Evolutionary conservation across 768 basidiomycete species (phyloP).

Genomic region (Dacryopinax spathularia): DNA sequence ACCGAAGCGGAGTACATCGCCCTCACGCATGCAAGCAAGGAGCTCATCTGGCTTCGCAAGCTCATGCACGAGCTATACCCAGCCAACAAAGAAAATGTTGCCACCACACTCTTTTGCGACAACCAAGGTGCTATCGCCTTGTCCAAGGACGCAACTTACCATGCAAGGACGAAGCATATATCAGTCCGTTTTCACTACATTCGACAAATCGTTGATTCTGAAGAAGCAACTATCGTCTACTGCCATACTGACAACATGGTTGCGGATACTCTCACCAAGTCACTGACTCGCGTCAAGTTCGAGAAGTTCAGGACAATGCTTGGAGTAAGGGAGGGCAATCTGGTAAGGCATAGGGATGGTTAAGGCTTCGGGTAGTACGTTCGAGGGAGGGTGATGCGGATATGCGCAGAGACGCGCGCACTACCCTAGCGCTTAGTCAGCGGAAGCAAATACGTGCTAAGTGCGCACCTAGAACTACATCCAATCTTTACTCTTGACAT

Average conservation of each 20-base stretch:
- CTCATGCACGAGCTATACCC: constrained; percentile 15
- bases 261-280: constrained; percentile 19
- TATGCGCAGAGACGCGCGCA: no score
- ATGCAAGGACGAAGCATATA: constrained; percentile 26
- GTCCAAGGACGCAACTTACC: constrained; percentile 19
- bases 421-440: no score
- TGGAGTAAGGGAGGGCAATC: no score
- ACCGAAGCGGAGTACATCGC: constrained; percentile 35
- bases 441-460: no score
- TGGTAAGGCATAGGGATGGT: no score
- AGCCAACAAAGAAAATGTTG: background rate
- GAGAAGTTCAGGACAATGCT: no score
- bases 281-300: constrained; percentile 22
- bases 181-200: constrained; percentile 25
- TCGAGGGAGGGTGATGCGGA: no score
- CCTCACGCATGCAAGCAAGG: constrained; percentile 20
- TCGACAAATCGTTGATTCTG: constrained; percentile 15
- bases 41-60: constrained; percentile 25
- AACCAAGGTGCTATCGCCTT: no score
- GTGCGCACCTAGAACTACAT: no score
- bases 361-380: no score
- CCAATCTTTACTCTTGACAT: no score
- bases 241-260: constrained; percentile 11
- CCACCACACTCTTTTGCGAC: constrained; percentile 12
- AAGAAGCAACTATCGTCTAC: constrained; percentile 6